A percentile compares a stretch with the other conserved stretches of the same genome.
These are phyloP conservation scores for Trichosphaerium sp. DNA, from an alignment of 78 protist genomes.

Conservation along the genomic window DNA sequence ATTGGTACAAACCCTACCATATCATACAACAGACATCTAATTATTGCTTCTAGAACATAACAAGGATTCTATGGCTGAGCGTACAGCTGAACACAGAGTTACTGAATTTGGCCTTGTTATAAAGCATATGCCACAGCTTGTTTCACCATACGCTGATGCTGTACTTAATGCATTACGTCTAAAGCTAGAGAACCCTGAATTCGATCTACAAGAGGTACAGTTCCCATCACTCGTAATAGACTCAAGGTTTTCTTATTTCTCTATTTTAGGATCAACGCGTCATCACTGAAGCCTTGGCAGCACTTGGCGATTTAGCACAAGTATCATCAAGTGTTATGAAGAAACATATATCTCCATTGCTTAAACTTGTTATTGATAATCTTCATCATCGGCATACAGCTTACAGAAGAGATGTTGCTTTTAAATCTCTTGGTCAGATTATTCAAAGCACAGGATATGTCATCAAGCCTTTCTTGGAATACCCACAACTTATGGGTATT, in stretches of 20 bases:
- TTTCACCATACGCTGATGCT: slow-evolving; percentile 78
- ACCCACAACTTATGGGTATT: slow-evolving; percentile 63
- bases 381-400: slow-evolving; percentile 66
- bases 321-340: slow-evolving; percentile 68
- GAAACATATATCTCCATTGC: slow-evolving; percentile 36
- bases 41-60: slow-evolving; percentile 19
- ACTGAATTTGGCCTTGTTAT: slow-evolving; percentile 65
- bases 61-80: slow-evolving; percentile 30
- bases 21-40: neutral
- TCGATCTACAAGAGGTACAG: neutral
- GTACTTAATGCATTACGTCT: slow-evolving; percentile 62
- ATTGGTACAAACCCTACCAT: slow-evolving; percentile 15
- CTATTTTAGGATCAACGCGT: slow-evolving; percentile 44
- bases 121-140: slow-evolving; percentile 32
- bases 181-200: slow-evolving; percentile 25
- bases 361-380: slow-evolving; percentile 76
- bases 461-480: slow-evolving; percentile 55
- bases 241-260: neutral
- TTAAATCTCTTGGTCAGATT: slow-evolving; percentile 74
- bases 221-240: neutral
- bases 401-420: slow-evolving; percentile 52
- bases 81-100: slow-evolving; percentile 55
- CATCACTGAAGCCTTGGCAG: slow-evolving; percentile 33
- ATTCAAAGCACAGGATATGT: slow-evolving; percentile 75
- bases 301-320: slow-evolving; percentile 74